phyloP scores from a whole-genome alignment of 306 rosid species.

The Astragalus membranaceus region DNA sequence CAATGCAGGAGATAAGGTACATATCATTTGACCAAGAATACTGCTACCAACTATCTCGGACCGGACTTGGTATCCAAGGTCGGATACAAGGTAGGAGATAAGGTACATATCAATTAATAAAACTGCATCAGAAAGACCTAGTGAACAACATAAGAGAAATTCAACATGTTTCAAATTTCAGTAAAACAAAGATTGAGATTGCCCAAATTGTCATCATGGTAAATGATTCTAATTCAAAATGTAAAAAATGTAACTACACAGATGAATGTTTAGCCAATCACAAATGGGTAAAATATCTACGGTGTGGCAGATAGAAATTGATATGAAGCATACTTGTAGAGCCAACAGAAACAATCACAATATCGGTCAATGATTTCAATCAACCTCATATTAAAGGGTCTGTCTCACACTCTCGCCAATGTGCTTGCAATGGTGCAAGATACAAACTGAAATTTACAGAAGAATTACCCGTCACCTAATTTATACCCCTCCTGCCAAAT shows the following conservation, averaged over 20 bases:
- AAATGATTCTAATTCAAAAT: neutral
- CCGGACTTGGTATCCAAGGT: no score
- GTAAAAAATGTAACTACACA: neutral
- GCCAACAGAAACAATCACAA: conserved; percentile 22
- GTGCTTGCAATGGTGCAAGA: conserved; percentile 13
- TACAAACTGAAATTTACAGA: conserved; percentile 14
- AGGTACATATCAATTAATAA: no score
- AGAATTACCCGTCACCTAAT: conserved; percentile 29
- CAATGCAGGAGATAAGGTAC: no score
- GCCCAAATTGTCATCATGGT: neutral
- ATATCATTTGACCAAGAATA: no score
- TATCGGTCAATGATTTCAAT: conserved; percentile 2
- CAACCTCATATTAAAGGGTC: conserved; percentile 14
- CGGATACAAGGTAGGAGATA: no score
- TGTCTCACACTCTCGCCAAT: conserved; percentile 10
- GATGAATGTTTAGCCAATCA: conserved; percentile 1
- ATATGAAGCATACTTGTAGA: conserved; percentile 2
- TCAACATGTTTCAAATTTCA: neutral
- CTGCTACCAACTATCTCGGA: no score
- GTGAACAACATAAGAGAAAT: neutral
- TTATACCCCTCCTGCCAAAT: conserved; percentile 60
- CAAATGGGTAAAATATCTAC: neutral
- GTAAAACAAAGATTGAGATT: neutral
- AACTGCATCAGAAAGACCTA: neutral
- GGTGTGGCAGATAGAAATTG: conserved; percentile 3